phyloP scores from a whole-genome alignment of 148 eudicot genomes.

The Oxyria digyna region DNA sequence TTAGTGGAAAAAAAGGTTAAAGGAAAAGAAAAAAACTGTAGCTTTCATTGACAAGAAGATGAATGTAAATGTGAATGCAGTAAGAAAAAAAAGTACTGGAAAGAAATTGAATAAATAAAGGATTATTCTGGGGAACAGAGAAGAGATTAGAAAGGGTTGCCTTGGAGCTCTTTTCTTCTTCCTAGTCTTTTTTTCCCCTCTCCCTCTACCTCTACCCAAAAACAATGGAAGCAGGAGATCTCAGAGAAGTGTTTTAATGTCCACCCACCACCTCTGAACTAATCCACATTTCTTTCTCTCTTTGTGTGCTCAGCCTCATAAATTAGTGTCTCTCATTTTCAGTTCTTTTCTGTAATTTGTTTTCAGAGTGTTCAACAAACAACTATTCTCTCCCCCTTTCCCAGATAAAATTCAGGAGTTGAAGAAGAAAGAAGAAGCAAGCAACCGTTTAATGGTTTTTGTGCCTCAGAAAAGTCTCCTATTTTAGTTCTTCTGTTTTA shows the following conservation, averaged over 20 bases:
- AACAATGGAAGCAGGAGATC: conserved; percentile 45
- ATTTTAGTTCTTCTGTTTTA: neutral
- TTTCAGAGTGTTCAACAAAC: neutral
- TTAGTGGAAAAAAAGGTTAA: neutral
- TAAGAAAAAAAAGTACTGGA: neutral
- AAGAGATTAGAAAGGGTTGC: conserved; percentile 1
- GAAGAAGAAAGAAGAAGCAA: neutral
- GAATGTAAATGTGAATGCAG: neutral
- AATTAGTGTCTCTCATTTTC: conserved; percentile 4
- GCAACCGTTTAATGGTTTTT: neutral
- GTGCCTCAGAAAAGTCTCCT: conserved; percentile 2
- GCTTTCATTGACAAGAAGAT: neutral
- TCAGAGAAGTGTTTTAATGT: conserved; percentile 39
- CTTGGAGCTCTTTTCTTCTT: neutral
- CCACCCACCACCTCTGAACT: conserved; percentile 40
- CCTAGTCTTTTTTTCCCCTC: too few species aligned
- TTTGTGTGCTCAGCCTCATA: neutral
- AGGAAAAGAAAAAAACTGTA: neutral
- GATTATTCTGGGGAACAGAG: neutral
- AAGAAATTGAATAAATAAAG: conserved; percentile 2
- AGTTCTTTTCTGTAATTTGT: conserved; percentile 12
- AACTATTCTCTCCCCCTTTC: conserved; percentile 7
- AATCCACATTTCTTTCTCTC: conserved; percentile 4
- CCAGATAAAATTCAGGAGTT: conserved; percentile 2
- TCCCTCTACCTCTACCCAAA: conserved; percentile 36